phyloP scores from a whole-genome alignment of 768 basidiomycete species.

The Lentinula guzmanii region DNA sequence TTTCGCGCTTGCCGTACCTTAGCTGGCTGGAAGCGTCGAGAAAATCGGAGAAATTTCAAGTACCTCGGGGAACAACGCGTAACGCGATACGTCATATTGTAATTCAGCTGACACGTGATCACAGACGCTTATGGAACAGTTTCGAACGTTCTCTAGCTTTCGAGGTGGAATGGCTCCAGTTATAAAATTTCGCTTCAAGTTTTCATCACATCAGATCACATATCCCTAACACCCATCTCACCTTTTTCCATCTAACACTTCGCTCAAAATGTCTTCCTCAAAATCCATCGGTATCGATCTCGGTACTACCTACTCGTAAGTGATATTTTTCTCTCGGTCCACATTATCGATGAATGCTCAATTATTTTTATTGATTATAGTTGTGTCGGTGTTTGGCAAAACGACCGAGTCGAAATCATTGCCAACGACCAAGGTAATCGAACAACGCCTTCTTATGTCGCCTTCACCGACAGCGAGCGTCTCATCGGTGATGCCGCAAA shows the following conservation, averaged over 20 bases:
- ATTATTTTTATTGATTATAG: background rate
- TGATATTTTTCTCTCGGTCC: slow-evolving; percentile 37
- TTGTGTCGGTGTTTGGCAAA: slow-evolving; percentile 8
- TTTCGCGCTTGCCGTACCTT: too few relatives aligned
- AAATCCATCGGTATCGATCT: slow-evolving; percentile 60
- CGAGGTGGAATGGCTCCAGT: background rate
- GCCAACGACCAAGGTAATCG: slow-evolving; percentile 88
- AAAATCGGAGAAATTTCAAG: background rate
- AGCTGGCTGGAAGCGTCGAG: too few relatives aligned
- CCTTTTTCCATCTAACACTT: background rate
- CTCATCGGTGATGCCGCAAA: slow-evolving; percentile 74
- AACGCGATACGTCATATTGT: background rate
- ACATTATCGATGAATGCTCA: slow-evolving; percentile 26
- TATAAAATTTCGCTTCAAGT: background rate
- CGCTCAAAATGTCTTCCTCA: slow-evolving; percentile 7
- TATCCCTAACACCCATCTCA: background rate
- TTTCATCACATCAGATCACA: background rate
- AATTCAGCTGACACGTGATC: background rate
- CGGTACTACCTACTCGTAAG: slow-evolving; percentile 58
- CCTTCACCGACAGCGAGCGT: slow-evolving; percentile 86
- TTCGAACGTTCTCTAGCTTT: background rate
- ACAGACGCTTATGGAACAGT: background rate
- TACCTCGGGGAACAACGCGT: background rate
- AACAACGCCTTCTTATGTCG: slow-evolving; percentile 89
- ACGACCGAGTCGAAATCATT: slow-evolving; percentile 61